Base-by-base conservation (phyloP, 2,329 filamentous ascomycete genomes). In the Neobulgaria alba region DNA sequence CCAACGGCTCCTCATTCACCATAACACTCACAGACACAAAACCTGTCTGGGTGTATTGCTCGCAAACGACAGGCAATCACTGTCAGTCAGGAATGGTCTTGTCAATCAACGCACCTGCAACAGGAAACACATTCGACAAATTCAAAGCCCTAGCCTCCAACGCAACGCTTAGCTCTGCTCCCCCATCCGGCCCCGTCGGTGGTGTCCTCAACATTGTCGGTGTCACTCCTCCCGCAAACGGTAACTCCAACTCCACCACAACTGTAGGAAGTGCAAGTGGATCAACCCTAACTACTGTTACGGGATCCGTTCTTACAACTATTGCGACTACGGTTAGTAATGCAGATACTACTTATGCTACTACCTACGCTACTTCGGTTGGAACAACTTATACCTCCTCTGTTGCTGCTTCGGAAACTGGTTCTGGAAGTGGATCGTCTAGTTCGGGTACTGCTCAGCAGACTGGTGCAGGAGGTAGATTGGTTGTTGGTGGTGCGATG, bases 11-110 rank as follows among this genome's bases (percentile, higher is more conserved):
- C 0, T 61, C 61, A 42, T 68, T 66, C 57, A 60, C 60, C 29
- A 57, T 68, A 39, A 53, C 55, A 16, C 52, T 68, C 43, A 60
- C 61, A 30, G 55, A 63, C 43, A 63, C 60, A 3, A 58, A 61
- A 31, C 61, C 66, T 4, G 59, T 67, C 30, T 68, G 65, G 65
- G 56, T 64, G 44, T 69, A 68, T 49, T 69, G 66, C 52, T 43
- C 37, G 2, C 54, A 57, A 45, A 50, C 48, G 4, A 41, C 30
- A 5, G 46, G 46, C 5, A 51, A 54, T 48, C 69, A 73, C 53
- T 74, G 70, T 63, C 62, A 67, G 48, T 61, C 55, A 9, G 67
- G 68, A 45, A 73, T 73, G 69, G 61, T 64, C 3, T 68, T 64
- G 10, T 63, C 68, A 30, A 65, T 73, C 59, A 73, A 73, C 58